phyloP scores from a whole-genome alignment of 495 filamentous ascomycete genomes.

The Aspergillus kassunensis region DNA sequence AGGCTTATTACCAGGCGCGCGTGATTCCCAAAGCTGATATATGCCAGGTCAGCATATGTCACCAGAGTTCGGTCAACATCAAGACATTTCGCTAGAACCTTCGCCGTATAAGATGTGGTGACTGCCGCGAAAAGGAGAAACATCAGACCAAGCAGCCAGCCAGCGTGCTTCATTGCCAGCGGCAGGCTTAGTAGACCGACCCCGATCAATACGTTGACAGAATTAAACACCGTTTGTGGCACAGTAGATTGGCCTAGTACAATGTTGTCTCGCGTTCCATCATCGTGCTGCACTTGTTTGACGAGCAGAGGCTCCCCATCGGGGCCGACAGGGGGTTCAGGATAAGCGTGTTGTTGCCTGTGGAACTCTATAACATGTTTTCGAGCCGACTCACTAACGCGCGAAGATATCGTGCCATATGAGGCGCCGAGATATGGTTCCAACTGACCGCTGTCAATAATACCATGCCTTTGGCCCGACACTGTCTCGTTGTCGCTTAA shows the following conservation, averaged over 20 bases:
- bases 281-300: constrained; percentile 78
- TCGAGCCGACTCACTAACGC: constrained; percentile 64
- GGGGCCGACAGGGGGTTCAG: constrained; percentile 48
- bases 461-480: constrained; percentile 14
- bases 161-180: constrained; percentile 82
- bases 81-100: constrained; percentile 81
- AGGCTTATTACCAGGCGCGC: constrained; percentile 77
- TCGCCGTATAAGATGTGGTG: constrained; percentile 82
- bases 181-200: constrained; percentile 87
- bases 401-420: constrained; percentile 72
- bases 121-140: constrained; percentile 71
- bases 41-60: constrained; percentile 93
- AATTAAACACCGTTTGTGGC: constrained; percentile 95
- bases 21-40: constrained; percentile 80
- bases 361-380: constrained; percentile 67
- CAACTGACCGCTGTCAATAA: constrained; percentile 23
- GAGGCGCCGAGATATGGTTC: constrained; percentile 63
- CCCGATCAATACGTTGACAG: constrained; percentile 91
- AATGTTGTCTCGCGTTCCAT: constrained; percentile 76
- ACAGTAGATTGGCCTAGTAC: constrained; percentile 89
- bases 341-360: constrained; percentile 59
- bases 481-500: constrained; percentile 22
- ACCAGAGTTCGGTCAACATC: constrained; percentile 75
- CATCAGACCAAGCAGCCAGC: constrained; percentile 79
- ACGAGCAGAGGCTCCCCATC: constrained; percentile 78